Evolutionary conservation across 106 monocot genomes (phyloP).

Genomic region (Hemerocallis citrina): DNA sequence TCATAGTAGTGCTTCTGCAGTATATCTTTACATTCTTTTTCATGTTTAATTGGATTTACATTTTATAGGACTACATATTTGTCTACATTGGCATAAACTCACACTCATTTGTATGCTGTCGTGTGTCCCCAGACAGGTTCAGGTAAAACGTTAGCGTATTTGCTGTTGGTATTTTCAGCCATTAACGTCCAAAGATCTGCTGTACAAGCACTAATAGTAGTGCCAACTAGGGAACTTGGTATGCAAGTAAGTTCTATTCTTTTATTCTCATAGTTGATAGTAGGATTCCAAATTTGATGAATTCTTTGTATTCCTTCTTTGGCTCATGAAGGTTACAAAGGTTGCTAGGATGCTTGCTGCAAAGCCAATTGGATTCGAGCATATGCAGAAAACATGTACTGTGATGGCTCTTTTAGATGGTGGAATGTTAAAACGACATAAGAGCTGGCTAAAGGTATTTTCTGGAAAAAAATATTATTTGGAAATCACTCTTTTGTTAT

Average conservation of each 20-base stretch:
- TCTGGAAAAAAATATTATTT: too few relatives aligned
- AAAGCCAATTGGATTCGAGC: constrained; percentile 43
- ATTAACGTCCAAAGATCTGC: constrained; percentile 58
- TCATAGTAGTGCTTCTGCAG: too few relatives aligned
- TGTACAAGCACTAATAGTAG: constrained; percentile 88
- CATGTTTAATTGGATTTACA: too few relatives aligned
- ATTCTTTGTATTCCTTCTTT: constrained; percentile 5
- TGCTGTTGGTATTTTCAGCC: constrained; percentile 67
- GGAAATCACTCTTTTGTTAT: neutral
- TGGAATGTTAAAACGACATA: constrained; percentile 88
- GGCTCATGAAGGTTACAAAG: constrained; percentile 60
- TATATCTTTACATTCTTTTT: too few relatives aligned
- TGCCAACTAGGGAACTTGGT: constrained; percentile 97
- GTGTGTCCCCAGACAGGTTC: constrained; percentile 88
- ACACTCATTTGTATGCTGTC: neutral
- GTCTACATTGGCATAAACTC: neutral
- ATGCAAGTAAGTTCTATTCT: constrained; percentile 63
- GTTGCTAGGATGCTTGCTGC: constrained; percentile 84
- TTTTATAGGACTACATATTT: too few relatives aligned
- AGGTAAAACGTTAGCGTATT: constrained; percentile 93
- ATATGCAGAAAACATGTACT: constrained; percentile 47
- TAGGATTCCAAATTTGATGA: neutral
- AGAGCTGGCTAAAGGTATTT: constrained; percentile 74
- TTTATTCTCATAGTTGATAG: neutral
- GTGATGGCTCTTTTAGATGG: constrained; percentile 95